phyloP scores from a whole-genome alignment of 1,284 basidiomycete genomes.

The Cutaneotrichosporon dermatis region DNA sequence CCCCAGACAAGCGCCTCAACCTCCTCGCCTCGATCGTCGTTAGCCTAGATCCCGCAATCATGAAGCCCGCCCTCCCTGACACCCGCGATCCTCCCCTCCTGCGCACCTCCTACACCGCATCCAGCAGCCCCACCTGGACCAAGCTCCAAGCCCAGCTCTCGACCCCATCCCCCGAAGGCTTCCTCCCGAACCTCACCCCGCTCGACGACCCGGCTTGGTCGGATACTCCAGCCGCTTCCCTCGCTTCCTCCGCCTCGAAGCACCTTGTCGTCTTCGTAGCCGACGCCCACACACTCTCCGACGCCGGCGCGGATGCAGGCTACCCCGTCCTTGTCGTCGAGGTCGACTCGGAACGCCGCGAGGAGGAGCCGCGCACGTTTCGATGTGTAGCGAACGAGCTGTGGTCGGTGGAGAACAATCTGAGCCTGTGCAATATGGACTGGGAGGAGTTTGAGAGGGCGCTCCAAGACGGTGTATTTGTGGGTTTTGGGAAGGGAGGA shows the following conservation, averaged over 20 bases:
- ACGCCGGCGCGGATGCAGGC: background rate
- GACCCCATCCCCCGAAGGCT: background rate
- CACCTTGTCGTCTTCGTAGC: slow-evolving; percentile 1
- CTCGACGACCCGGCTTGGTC: background rate
- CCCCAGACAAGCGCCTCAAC: background rate
- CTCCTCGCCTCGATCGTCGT: background rate
- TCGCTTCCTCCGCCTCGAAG: background rate
- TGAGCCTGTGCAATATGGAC: slow-evolving; percentile 8
- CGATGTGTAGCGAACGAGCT: slow-evolving; percentile 5
- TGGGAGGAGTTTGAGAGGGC: slow-evolving; percentile 1
- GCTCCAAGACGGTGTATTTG: too few relatives aligned
- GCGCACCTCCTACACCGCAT: background rate
- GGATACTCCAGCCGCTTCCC: too few relatives aligned
- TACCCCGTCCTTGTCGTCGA: slow-evolving; percentile 2
- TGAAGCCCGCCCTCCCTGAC: background rate
- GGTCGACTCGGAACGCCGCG: background rate
- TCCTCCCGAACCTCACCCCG: background rate
- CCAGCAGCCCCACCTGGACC: background rate
- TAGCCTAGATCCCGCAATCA: background rate
- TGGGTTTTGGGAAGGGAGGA: too few relatives aligned
- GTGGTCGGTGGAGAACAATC: slow-evolving; percentile 6
- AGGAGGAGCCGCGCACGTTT: background rate
- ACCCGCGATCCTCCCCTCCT: background rate
- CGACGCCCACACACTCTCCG: background rate
- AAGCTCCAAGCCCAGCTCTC: background rate